Evolutionary conservation across 2,329 filamentous ascomycete species (phyloP), one percentile per base, ranked within the genome.

Genomic region (Cladophialophora exuberans): DNA sequence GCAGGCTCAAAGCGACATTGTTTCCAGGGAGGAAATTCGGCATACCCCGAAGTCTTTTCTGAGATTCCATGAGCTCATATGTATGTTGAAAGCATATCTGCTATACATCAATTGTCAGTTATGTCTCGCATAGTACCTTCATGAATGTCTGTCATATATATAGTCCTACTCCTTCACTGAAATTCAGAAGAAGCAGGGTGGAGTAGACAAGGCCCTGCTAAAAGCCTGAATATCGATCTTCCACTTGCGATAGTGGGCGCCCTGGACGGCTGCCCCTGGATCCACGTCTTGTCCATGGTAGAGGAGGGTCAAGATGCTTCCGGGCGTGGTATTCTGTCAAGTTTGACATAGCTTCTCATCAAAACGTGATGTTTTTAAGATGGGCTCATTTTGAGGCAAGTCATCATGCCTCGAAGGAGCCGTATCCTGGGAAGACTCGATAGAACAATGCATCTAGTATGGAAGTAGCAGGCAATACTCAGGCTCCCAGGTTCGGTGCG

Each of bases 161-260:
- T 63, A 63, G 61, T 63, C 61, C 61, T 61, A 48, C 58, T 44
- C 54, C 56, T 36, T 55, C 61, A 63, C 51, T 30, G 48, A 30
- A 26, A 45, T 10, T 22, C 15, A 56, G 53, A 57, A 56, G 56
- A 55, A 61, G 41, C 51, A 63, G 61, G 61, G 61, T 63, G 61
- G 61, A 63, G 59, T 61, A 57, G 61, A 63, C 58, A 59, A 52
- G 56, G 61, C 55, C 59, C 59, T 63, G 61, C 61, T 63, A 63
- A 59, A 63, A 63, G 57, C 54, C 57, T 31, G 33, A 33, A 56
- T 53, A 46, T 58, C 45, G 45, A 33, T 59, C 50, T 63, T 51
- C 59, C 58, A 61, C 59, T 60, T 59, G 56, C 56, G 53, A 28
- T 39, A 52, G 57, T 35, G 38, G 56, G 42, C 26, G 39, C 15